These are phyloP conservation scores for Leccinum solheimii DNA, from an alignment of 1,284 basidiomycete genomes.

Conservation along the genomic window DNA sequence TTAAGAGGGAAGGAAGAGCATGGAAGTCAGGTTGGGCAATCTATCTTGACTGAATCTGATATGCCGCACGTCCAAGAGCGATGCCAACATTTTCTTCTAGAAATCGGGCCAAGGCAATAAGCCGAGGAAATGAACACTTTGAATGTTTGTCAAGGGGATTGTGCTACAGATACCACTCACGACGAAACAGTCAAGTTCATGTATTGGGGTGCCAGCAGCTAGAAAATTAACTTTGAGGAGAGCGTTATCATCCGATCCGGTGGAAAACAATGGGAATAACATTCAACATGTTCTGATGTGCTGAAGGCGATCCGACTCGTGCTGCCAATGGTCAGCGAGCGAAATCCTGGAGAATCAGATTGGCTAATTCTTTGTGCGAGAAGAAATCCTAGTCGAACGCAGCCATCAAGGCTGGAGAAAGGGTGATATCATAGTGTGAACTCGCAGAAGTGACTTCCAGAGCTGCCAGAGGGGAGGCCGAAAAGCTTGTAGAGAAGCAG, in stretches of 20 bases:
- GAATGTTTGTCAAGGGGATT: not conserved
- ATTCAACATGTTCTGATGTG: not conserved
- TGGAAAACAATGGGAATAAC: not conserved
- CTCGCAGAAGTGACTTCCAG: too few relatives aligned
- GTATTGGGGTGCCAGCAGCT: too few relatives aligned
- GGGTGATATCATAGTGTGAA: too few relatives aligned
- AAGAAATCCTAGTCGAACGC: not conserved
- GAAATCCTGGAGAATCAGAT: not conserved
- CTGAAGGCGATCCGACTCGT: too few relatives aligned
- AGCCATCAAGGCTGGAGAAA: not conserved
- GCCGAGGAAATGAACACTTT: not conserved
- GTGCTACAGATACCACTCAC: not conserved
- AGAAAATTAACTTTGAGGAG: not conserved
- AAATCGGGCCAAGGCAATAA: not conserved
- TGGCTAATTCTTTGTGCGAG: not conserved
- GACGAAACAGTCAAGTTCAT: too few relatives aligned
- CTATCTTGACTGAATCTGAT: not conserved
- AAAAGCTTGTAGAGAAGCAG: too few relatives aligned
- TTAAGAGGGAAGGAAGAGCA: not conserved
- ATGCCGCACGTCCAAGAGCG: not conserved
- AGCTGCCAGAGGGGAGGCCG: too few relatives aligned
- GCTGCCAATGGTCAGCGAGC: too few relatives aligned
- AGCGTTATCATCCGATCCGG: not conserved
- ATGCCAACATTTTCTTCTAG: not conserved
- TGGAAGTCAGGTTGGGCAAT: not conserved